Conservation (phyloP, 2,329 filamentous ascomycete species). For the Alternaria sp. region DNA sequence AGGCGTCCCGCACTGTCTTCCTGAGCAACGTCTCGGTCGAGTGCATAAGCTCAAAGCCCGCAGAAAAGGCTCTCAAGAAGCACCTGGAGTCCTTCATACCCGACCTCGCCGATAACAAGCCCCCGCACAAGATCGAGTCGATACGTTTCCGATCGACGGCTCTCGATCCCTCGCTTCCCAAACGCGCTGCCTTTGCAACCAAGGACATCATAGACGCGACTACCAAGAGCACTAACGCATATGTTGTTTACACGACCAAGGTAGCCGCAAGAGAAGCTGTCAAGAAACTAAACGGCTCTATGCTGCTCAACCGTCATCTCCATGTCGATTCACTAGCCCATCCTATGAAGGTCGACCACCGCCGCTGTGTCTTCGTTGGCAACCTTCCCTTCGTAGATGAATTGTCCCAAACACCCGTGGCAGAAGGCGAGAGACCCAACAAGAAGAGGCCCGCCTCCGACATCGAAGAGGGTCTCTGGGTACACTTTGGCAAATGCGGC, state of each 20-base stretch:
- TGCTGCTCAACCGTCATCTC: slow-evolving; percentile 85
- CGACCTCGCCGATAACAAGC: slow-evolving; percentile 54
- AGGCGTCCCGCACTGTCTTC: slow-evolving; percentile 89
- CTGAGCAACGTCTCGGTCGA: slow-evolving; percentile 86
- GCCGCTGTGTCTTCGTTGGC: slow-evolving; percentile 92
- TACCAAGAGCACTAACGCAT: slow-evolving; percentile 91
- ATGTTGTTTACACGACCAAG: slow-evolving; percentile 82
- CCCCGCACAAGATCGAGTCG: slow-evolving; percentile 79
- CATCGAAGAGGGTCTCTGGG: slow-evolving; percentile 91
- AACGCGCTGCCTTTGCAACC: slow-evolving; percentile 92
- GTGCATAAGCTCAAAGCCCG: slow-evolving; percentile 81
- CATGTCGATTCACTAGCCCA: slow-evolving; percentile 91
- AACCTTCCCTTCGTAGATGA: slow-evolving; percentile 97
- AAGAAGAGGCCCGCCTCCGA: slow-evolving; percentile 80
- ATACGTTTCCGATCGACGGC: slow-evolving; percentile 93
- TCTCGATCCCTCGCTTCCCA: slow-evolving; percentile 81
- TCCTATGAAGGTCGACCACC: slow-evolving; percentile 80
- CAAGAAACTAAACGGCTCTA: slow-evolving; percentile 78
- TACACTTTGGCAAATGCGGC: slow-evolving; percentile 76
- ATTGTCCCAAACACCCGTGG: slow-evolving; percentile 70
- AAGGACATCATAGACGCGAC: slow-evolving; percentile 90
- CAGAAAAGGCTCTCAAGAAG: slow-evolving; percentile 76
- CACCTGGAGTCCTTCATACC: slow-evolving; percentile 80
- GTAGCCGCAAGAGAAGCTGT: slow-evolving; percentile 78
- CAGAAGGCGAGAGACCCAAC: slow-evolving; percentile 66